A percentile compares a stretch with the other conserved stretches of the same genome.
phyloP scores from a whole-genome alignment of 768 basidiomycete genomes.

The Terana coerulea region DNA sequence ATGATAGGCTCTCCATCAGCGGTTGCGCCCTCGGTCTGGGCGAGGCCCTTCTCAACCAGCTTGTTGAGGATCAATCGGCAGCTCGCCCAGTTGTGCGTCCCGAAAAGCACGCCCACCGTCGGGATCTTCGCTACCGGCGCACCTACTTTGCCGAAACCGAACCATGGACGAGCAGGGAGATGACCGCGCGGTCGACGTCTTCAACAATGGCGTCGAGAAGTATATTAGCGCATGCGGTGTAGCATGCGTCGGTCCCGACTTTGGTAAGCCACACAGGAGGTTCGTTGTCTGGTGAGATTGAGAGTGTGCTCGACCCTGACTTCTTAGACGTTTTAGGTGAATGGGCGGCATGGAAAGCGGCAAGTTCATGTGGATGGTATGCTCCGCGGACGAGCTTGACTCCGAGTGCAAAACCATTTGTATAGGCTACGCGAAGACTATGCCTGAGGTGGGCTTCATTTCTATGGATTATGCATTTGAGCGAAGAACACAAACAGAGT shows the following conservation, averaged over 20 bases:
- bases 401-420: constrained; percentile 70
- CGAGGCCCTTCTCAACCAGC: constrained; percentile 55
- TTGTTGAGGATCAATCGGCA: constrained; percentile 57
- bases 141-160: neutral
- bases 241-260: constrained; percentile 69
- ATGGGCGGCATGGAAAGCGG: constrained; percentile 36
- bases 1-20: constrained; percentile 26
- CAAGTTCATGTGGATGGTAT: constrained; percentile 76
- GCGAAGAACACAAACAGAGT: neutral
- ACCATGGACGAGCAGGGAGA: neutral
- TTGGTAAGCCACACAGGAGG: constrained; percentile 73
- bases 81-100: constrained; percentile 81
- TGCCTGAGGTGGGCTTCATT: constrained; percentile 66
- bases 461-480: constrained; percentile 31
- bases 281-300: constrained; percentile 52
- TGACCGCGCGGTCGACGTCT: constrained; percentile 35
- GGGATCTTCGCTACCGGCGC: neutral
- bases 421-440: constrained; percentile 60
- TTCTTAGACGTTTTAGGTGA: neutral
- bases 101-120: constrained; percentile 63
- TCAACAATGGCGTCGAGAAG: constrained; percentile 54
- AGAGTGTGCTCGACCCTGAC: constrained; percentile 28
- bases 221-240: constrained; percentile 54
- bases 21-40: constrained; percentile 27
- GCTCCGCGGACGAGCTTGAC: constrained; percentile 93